Base-by-base conservation (phyloP, 1,284 basidiomycete genomes). In the Tausonia pullulans region DNA sequence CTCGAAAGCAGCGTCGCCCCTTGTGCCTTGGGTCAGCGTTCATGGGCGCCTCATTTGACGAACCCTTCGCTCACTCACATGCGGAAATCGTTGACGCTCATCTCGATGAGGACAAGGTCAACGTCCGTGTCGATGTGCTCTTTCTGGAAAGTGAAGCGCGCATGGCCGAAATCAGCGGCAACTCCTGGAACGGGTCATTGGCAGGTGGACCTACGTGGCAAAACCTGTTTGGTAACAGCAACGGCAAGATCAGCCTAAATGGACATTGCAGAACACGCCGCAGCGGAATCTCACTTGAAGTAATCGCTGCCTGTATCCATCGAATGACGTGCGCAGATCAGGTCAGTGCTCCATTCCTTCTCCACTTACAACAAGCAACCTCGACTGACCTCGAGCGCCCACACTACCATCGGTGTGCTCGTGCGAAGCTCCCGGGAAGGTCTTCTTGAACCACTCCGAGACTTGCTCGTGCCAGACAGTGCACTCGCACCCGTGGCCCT, bases 1-100 rank as follows among this genome's bases (percentile, higher is more conserved):
- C 39, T 60, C 59, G 51, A 60, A 60, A 3, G 59, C 48, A n/a
- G 46, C 59, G 49, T 60, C 59, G 16, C 59, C 59, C 57, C 57
- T 58, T 73, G 27, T 27, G 27, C 27, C 27, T 27, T 27, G 27
- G 27, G 27, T 27, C 27, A 27, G 61, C 48, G 53, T 64, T 41
- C 62, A 60, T 43, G n/a, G 40, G 54, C 13, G 6, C 14, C 53
- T 39, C 14, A 40, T 50, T 44, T 44, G 16, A 49, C 9, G 13
- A 39, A n/a, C 10, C 27, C 5, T 2, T 3, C 27, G 27, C 27
- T 27, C 27, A 69, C 74, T 67, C 65, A 75, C 72, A 72, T 63
- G 67, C 75, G 74, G 67, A 60, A 60, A 11, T 77, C 76, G 66
- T 77, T 77, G 58, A 77, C 75, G 61, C 75, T 74, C 65, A 77